Evolutionary conservation across 2,329 filamentous ascomycete genomes (phyloP), one percentile per base, ranked within the genome.

Genomic region (Neonectria ditissima): DNA sequence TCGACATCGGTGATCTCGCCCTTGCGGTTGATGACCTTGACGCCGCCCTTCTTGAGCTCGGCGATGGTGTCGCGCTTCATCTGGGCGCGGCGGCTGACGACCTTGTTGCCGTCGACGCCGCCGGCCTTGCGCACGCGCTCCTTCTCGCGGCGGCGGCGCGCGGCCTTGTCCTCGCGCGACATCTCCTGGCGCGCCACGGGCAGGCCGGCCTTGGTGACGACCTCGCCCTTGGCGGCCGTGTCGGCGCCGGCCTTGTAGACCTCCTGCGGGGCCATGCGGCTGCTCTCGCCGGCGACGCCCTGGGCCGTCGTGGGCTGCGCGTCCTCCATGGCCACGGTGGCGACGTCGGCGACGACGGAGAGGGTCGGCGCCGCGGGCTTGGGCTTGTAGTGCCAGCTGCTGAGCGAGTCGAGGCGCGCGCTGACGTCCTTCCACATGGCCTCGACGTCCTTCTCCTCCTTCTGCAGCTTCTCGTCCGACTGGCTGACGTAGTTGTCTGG

Each of bases 261-360:
- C 79, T 99, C 96, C 76, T 98, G 96, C 3, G 96, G 96, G 48
- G 96, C 96, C 64, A 99, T 87, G 83, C 91, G 91, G 74, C 90
- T 92, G 68, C 88, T 83, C 48, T 85, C 87, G 57, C 88, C 88
- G 14, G 85, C 84, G 62, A 94, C 88, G 44, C 91, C 92, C 74
- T 90, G 89, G 45, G 92, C 92, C 1, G 91, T 93, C 16, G 91
- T 91, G 8, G 96, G 95, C 73, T 97, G 91, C 1, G 94, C 95
- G 75, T 99, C 96, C 82, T 99, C 96, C 92, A 98, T 97, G 69
- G 88, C 86, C 68, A 98, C 90, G 4, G 92, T 93, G n/a, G 94
- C 93, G 4, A 96, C 92, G 79, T 98, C 95, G 26, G 93, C 87
- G 34, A 97, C 91, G 59, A 97, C 92, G 45, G 92, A 94, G 66